Evolutionary conservation across 192 early-diverging fungal species (phyloP).

Genomic region (Rhizophagus prolifer): DNA sequence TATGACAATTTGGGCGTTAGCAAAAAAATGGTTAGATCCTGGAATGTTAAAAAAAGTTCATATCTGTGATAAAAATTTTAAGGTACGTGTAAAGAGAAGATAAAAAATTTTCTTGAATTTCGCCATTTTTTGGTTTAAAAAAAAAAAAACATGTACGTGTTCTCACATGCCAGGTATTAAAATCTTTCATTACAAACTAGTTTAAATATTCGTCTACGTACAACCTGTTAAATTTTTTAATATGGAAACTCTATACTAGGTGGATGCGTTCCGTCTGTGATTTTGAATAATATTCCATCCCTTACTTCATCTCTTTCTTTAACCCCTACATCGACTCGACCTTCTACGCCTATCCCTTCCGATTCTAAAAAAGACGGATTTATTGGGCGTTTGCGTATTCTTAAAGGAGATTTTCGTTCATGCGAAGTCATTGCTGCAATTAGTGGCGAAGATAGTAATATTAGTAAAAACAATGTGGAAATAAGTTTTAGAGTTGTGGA

Average conservation of each 20-base stretch:
- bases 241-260: constrained; percentile 1
- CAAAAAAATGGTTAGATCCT: constrained; percentile 77
- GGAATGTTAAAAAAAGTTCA: constrained; percentile 56
- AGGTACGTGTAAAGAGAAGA: background rate
- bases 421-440: background rate
- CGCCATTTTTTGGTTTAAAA: too few relatives aligned
- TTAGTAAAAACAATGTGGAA: background rate
- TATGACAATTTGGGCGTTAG: constrained; percentile 75
- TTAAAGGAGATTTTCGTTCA: background rate
- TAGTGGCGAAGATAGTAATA: background rate
- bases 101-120: too few relatives aligned
- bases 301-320: constrained; percentile 14
- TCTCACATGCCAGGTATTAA: constrained; percentile 67
- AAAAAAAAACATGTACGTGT: constrained; percentile 54
- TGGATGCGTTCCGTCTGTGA: constrained; percentile 43
- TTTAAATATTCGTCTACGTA: too few relatives aligned
- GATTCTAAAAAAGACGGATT: background rate
- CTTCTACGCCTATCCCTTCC: background rate
- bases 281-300: constrained; percentile 43
- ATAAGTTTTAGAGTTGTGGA: background rate
- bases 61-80: constrained; percentile 16
- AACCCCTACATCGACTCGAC: background rate
- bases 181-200: constrained; percentile 24
- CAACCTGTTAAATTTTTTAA: background rate
- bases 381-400: background rate